phyloP scores from a whole-genome alignment of 2,329 filamentous ascomycete genomes.

The Neoscytalidium dimidiatum region DNA sequence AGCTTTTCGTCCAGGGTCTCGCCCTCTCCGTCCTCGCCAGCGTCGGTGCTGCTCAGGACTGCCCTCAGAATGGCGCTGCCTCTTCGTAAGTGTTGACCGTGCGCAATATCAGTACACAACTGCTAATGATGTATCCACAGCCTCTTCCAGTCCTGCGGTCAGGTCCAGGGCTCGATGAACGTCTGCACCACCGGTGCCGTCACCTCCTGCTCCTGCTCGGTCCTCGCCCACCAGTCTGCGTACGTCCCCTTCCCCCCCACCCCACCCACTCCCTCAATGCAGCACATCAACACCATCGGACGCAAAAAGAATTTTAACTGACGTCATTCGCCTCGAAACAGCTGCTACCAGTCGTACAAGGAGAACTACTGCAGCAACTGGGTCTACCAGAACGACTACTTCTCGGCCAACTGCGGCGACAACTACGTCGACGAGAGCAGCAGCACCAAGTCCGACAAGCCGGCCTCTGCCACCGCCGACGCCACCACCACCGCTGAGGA shows the following conservation, averaged over 20 bases:
- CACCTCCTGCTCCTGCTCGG: slow-evolving; percentile 9
- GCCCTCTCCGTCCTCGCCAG: background rate
- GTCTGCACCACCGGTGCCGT: slow-evolving; percentile 17
- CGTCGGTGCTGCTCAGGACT: background rate
- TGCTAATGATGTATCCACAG: background rate
- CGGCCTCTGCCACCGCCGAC: background rate
- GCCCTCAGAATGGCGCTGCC: background rate
- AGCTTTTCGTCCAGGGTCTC: background rate
- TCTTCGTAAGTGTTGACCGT: background rate
- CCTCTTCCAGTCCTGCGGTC: slow-evolving; percentile 4
- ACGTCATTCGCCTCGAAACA: background rate
- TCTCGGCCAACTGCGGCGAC: slow-evolving; percentile 11
- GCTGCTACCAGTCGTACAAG: slow-evolving; percentile 5
- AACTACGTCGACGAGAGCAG: slow-evolving; percentile 5
- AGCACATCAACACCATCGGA: background rate
- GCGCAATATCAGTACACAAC: background rate
- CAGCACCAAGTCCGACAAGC: slow-evolving; percentile 3
- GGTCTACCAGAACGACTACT: slow-evolving; percentile 14
- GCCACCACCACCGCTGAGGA: background rate
- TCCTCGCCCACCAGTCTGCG: slow-evolving; percentile 3
- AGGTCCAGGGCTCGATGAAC: slow-evolving; percentile 17
- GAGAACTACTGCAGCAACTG: slow-evolving; percentile 5
- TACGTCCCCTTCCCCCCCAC: background rate
- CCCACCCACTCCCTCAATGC: too few species aligned
- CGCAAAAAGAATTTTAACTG: background rate